A percentile compares a stretch with the other conserved stretches of the same genome.
Conservation (phyloP, 1,139 yeast genomes). For the Magnusiomyces fungicola region DNA sequence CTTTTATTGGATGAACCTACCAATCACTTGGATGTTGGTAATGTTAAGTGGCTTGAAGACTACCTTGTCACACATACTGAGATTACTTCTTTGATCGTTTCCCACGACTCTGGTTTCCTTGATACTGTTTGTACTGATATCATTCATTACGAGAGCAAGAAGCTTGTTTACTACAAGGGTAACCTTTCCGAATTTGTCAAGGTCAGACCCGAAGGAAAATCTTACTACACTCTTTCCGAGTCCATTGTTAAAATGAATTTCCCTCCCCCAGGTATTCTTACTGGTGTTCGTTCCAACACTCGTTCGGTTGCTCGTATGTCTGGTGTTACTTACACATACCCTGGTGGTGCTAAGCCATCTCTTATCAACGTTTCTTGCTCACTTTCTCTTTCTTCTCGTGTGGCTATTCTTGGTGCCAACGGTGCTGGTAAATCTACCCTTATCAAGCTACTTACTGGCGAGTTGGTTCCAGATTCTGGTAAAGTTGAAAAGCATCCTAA, state of each 20-base stretch:
- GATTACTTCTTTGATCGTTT: slow-evolving; percentile 89
- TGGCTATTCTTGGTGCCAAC: slow-evolving; percentile 93
- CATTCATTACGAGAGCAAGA: slow-evolving; percentile 92
- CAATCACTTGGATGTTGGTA: slow-evolving; percentile 91
- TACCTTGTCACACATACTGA: slow-evolving; percentile 71
- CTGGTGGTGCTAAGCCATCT: slow-evolving; percentile 84
- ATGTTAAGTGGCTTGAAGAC: slow-evolving; percentile 90
- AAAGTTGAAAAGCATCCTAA: slow-evolving; percentile 96
- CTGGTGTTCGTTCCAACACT: slow-evolving; percentile 93
- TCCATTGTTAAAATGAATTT: slow-evolving; percentile 92
- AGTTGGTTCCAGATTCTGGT: slow-evolving; percentile 77
- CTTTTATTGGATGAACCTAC: slow-evolving; percentile 96
- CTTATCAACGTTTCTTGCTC: slow-evolving; percentile 75
- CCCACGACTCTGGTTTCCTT: slow-evolving; percentile 88
- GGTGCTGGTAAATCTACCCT: slow-evolving; percentile 99
- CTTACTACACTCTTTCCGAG: slow-evolving; percentile 93
- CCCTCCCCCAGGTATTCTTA: slow-evolving; percentile 96
- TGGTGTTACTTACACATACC: slow-evolving; percentile 81
- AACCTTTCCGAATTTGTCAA: slow-evolving; percentile 87
- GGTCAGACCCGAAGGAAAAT: slow-evolving; percentile 91
- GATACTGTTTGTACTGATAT: slow-evolving; percentile 95
- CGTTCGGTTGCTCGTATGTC: slow-evolving; percentile 91
- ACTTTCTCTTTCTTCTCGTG: slow-evolving; percentile 85
- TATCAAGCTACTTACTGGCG: slow-evolving; percentile 88
- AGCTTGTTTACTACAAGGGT: slow-evolving; percentile 92